These are phyloP conservation scores for Gleditsia sinensis DNA, from an alignment of 306 rosid genomes.

Conservation along the genomic window DNA sequence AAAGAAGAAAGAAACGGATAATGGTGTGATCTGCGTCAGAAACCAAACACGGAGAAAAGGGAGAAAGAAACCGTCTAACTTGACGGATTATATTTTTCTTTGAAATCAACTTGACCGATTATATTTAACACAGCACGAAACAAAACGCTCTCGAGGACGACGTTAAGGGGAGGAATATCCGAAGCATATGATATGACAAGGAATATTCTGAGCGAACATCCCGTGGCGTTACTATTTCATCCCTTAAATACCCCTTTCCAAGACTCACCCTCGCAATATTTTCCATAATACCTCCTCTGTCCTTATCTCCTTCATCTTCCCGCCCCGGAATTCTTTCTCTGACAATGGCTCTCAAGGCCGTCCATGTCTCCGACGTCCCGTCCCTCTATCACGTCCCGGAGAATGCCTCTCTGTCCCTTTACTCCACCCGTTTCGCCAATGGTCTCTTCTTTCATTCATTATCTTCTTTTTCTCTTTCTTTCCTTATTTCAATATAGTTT, in stretches of 20 bases:
- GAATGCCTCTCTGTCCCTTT: slow-evolving; percentile 36
- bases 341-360: slow-evolving; percentile 56
- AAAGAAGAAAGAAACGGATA: background rate
- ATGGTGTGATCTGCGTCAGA: background rate
- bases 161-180: background rate
- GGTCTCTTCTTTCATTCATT: slow-evolving; percentile 6
- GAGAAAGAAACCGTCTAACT: no score
- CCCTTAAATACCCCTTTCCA: slow-evolving; percentile 29
- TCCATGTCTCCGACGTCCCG: slow-evolving; percentile 61
- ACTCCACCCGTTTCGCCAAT: slow-evolving; percentile 34
- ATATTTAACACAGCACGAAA: background rate
- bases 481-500: background rate
- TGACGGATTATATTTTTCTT: background rate
- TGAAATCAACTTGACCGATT: background rate
- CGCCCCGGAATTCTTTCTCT: background rate
- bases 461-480: no score
- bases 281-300: background rate
- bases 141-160: background rate
- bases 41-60: background rate
- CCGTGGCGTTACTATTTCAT: background rate
- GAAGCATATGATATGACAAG: background rate
- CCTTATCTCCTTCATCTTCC: background rate
- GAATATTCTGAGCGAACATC: slow-evolving; percentile 16
- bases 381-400: slow-evolving; percentile 31
- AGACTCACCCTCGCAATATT: background rate